Percentiles rank a stretch among this genome's conserved stretches.
phyloP scores from a whole-genome alignment of 139 green algal species.

The Volvox reticuliferus region DNA sequence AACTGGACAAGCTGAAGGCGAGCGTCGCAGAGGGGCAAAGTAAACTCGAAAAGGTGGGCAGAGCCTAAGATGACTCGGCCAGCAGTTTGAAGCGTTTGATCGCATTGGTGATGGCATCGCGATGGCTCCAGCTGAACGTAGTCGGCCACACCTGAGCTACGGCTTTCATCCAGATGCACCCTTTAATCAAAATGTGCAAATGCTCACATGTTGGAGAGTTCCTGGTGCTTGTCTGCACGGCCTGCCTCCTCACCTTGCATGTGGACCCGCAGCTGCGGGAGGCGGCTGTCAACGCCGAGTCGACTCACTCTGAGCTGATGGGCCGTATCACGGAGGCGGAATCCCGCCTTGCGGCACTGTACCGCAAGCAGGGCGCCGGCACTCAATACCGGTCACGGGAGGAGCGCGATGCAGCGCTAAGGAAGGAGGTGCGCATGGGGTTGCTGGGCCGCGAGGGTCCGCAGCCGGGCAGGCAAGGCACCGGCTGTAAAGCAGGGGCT shows the following conservation, averaged over 20 bases:
- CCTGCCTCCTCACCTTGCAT: neutral
- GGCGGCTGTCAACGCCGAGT: constrained; percentile 40
- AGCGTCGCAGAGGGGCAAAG: neutral
- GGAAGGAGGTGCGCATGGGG: constrained; percentile 65
- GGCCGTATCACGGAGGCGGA: neutral
- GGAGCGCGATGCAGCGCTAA: constrained; percentile 84
- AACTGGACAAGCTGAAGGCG: neutral
- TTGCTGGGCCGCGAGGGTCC: too few relatives aligned
- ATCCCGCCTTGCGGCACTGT: constrained; percentile 67
- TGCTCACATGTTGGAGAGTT: neutral
- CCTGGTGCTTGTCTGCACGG: neutral
- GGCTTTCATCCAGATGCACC: too few relatives aligned
- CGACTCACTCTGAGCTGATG: neutral
- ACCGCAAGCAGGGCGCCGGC: constrained; percentile 80
- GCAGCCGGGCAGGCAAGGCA: too few relatives aligned
- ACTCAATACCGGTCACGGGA: constrained; percentile 71
- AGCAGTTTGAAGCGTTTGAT: too few relatives aligned
- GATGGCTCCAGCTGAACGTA: too few relatives aligned
- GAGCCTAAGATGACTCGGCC: too few relatives aligned
- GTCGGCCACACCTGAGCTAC: too few relatives aligned
- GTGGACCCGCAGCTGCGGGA: constrained; percentile 36
- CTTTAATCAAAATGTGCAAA: too few relatives aligned
- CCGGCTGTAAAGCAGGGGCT: too few relatives aligned
- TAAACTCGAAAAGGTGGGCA: constrained; percentile 27
- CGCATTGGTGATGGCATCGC: too few relatives aligned